phyloP scores from a whole-genome alignment of 768 basidiomycete species.

The Leccinum fibrillosum region DNA sequence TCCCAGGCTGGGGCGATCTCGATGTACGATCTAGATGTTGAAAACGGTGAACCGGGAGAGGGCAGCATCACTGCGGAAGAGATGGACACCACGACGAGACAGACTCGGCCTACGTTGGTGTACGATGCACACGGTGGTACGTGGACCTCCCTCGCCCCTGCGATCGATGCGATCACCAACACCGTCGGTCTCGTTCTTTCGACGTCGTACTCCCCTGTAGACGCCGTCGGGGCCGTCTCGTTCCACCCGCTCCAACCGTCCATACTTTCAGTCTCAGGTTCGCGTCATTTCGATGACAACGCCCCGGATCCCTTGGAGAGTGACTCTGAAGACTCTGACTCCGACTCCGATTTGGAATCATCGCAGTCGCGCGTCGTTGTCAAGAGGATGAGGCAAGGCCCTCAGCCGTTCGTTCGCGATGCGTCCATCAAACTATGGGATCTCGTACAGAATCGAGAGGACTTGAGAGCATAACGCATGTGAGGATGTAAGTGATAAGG shows the following conservation, averaged over 20 bases:
- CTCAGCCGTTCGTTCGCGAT: conserved; percentile 21
- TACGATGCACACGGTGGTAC: conserved; percentile 60
- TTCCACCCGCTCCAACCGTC: conserved; percentile 66
- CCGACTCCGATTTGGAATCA: conserved; percentile 15
- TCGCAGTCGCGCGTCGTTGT: not conserved
- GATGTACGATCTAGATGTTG: conserved; percentile 50
- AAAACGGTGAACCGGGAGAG: conserved; percentile 1
- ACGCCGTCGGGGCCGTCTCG: conserved; percentile 67
- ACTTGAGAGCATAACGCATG: not conserved
- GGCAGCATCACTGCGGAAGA: not conserved
- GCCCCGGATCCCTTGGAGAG: not conserved
- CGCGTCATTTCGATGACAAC: conserved; percentile 56
- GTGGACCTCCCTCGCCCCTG: conserved; percentile 6
- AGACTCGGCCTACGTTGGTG: conserved; percentile 28
- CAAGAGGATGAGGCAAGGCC: conserved; percentile 9
- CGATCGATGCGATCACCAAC: not conserved
- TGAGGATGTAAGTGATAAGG: too few species aligned
- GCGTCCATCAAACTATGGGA: conserved; percentile 29
- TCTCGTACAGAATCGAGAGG: not conserved
- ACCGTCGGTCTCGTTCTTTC: not conserved
- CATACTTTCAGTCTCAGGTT: conserved; percentile 70
- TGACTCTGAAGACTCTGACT: conserved; percentile 7
- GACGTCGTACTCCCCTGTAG: conserved; percentile 33
- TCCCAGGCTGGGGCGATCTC: conserved; percentile 55
- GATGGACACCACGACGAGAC: conserved; percentile 2